Evolutionary conservation across 306 rosid species (phyloP).

Genomic region (Abrus pulchellus): DNA sequence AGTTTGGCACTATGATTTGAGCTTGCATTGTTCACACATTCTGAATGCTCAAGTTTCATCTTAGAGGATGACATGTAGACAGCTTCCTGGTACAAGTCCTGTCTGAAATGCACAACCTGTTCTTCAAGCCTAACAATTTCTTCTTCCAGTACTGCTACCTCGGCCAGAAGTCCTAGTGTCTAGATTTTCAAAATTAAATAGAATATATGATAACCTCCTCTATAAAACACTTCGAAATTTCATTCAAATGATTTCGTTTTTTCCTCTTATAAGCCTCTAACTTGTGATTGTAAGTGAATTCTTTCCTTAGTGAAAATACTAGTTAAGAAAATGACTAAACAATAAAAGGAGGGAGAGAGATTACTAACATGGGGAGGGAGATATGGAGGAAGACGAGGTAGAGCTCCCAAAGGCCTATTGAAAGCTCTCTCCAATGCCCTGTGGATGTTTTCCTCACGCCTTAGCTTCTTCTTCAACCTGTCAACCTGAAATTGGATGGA

Average conservation of each 20-base stretch:
- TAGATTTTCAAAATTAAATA: conserved; percentile 37
- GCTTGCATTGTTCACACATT: conserved; percentile 44
- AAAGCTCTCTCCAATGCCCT: conserved; percentile 93
- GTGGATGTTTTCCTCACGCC: conserved; percentile 82
- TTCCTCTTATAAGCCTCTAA: conserved; percentile 17
- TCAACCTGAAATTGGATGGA: conserved; percentile 68
- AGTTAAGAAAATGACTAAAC: background rate
- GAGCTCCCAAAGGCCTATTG: conserved; percentile 88
- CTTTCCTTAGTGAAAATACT: background rate
- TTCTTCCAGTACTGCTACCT: conserved; percentile 96
- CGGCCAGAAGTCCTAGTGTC: conserved; percentile 91
- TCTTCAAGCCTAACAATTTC: conserved; percentile 94
- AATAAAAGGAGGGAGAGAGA: conserved; percentile 11
- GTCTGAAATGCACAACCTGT: conserved; percentile 78
- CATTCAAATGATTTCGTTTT: background rate
- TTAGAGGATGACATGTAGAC: conserved; percentile 73
- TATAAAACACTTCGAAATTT: background rate
- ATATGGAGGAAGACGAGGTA: conserved; percentile 96
- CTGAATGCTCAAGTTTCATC: conserved; percentile 60
- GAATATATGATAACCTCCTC: conserved; percentile 20
- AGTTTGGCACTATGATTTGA: conserved; percentile 47
- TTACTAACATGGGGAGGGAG: conserved; percentile 83
- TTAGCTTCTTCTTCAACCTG: conserved; percentile 94
- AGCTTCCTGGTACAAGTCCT: conserved; percentile 84
- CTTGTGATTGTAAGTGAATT: background rate